A percentile compares a stretch with the other conserved stretches of the same genome.
Conservation (phyloP, 768 basidiomycete genomes). For the Podaxis pistillaris region DNA sequence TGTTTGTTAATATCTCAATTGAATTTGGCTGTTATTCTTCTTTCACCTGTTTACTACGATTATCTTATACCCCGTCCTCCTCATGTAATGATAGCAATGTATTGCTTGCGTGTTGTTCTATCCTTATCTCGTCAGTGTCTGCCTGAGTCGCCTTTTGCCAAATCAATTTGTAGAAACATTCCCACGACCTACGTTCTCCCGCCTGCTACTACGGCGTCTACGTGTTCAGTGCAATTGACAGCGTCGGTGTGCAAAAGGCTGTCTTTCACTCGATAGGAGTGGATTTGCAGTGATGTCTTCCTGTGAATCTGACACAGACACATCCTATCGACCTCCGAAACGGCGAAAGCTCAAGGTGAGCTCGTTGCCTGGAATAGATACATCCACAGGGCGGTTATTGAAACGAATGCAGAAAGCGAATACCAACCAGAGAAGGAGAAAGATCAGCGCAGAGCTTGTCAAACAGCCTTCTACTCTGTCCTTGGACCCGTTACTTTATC, state of each 20-base stretch:
- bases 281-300: neutral
- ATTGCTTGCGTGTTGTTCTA: neutral
- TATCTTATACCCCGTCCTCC: neutral
- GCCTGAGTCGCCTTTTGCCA: neutral
- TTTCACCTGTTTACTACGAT: neutral
- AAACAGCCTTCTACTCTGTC: neutral
- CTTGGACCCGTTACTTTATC: constrained; percentile 21
- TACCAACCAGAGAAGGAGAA: neutral
- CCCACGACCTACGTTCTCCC: neutral
- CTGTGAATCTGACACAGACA: constrained; percentile 4
- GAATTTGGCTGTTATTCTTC: neutral
- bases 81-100: neutral
- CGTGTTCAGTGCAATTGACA: neutral
- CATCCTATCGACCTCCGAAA: constrained; percentile 1
- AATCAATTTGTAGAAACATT: neutral
- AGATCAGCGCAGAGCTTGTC: neutral
- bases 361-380: neutral
- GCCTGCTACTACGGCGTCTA: too few relatives aligned
- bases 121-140: too few relatives aligned
- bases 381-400: neutral
- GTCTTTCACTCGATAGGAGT: neutral
- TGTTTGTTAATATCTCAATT: neutral
- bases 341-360: constrained; percentile 10
- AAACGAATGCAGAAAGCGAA: neutral
- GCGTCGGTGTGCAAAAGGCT: neutral